phyloP scores from a whole-genome alignment of 2,329 filamentous ascomycete species.

The Penicillium sp. region DNA sequence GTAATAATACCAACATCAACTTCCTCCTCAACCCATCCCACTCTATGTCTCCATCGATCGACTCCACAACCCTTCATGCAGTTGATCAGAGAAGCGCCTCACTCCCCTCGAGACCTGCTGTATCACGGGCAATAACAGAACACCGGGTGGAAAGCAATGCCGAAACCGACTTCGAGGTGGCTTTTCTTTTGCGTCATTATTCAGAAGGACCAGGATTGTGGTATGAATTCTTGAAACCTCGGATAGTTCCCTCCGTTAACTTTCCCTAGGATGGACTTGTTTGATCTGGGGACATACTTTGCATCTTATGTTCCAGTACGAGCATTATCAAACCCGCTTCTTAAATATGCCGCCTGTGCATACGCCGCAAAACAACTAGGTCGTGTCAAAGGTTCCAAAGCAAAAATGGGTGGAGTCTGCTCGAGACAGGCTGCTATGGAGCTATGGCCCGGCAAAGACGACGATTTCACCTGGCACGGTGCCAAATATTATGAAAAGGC shows the following conservation, averaged over 20 bases:
- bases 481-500: conserved; percentile 65
- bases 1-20: conserved; percentile 49
- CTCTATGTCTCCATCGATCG: conserved; percentile 46
- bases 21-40: conserved; percentile 55
- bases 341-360: conserved; percentile 58
- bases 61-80: conserved; percentile 39
- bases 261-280: conserved; percentile 44
- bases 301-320: conserved; percentile 60
- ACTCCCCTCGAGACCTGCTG: conserved; percentile 27
- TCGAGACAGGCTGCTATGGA: conserved; percentile 54
- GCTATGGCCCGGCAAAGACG: conserved; percentile 49
- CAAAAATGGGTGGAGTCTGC: conserved; percentile 49
- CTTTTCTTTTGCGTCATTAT: conserved; percentile 62
- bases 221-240: conserved; percentile 32
- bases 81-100: conserved; percentile 30
- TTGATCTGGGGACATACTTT: conserved; percentile 58
- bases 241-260: conserved; percentile 4
- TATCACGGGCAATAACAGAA: conserved; percentile 21
- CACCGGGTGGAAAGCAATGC: conserved; percentile 28
- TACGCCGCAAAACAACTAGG: conserved; percentile 63
- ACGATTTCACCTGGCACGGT: conserved; percentile 62
- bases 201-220: conserved; percentile 61
- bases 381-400: conserved; percentile 54
- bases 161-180: conserved; percentile 56
- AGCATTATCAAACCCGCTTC: conserved; percentile 50